Percentiles rank a stretch among this genome's conserved stretches.
Evolutionary conservation across 768 basidiomycete genomes (phyloP).

Genomic region (Calocera viscosa): DNA sequence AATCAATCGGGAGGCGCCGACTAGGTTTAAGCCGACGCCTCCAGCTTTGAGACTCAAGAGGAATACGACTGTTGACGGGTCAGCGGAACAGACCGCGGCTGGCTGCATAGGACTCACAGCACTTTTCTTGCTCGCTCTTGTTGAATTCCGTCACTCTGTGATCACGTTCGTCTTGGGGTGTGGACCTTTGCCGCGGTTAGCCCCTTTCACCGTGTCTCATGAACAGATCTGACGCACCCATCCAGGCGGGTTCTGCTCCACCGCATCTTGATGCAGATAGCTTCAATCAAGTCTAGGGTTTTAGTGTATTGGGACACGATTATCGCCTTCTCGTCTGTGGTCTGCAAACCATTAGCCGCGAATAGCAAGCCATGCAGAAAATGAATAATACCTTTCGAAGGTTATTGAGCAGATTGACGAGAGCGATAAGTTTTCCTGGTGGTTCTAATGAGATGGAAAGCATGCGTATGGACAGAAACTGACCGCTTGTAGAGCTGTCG

Average conservation of each 20-base stretch:
- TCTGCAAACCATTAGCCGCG: conserved; percentile 28
- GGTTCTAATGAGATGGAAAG: conserved; percentile 10
- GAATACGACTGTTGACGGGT: conserved; percentile 54
- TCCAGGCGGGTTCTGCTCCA: conserved; percentile 81
- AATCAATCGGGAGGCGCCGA: conserved; percentile 78
- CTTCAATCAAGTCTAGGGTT: conserved; percentile 84
- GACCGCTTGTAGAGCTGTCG: conserved; percentile 73
- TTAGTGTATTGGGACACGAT: conserved; percentile 94
- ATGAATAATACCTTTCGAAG: conserved; percentile 41
- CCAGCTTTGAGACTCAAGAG: conserved; percentile 90
- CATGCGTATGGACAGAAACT: conserved; percentile 15
- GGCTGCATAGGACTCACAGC: conserved; percentile 41
- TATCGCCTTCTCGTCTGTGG: conserved; percentile 86
- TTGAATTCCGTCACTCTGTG: conserved; percentile 86
- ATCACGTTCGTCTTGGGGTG: conserved; percentile 62
- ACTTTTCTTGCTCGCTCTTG: conserved; percentile 50
- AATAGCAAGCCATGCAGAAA: neutral
- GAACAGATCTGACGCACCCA: conserved; percentile 40
- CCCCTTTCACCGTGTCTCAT: neutral
- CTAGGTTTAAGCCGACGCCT: conserved; percentile 85
- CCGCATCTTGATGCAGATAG: conserved; percentile 58
- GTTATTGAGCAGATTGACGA: conserved; percentile 49
- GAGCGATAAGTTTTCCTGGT: conserved; percentile 61
- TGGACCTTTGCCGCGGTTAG: conserved; percentile 40
- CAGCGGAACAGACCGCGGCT: neutral